Conservation (phyloP, 2,329 filamentous ascomycete species). For the Biscogniauxia marginata region DNA sequence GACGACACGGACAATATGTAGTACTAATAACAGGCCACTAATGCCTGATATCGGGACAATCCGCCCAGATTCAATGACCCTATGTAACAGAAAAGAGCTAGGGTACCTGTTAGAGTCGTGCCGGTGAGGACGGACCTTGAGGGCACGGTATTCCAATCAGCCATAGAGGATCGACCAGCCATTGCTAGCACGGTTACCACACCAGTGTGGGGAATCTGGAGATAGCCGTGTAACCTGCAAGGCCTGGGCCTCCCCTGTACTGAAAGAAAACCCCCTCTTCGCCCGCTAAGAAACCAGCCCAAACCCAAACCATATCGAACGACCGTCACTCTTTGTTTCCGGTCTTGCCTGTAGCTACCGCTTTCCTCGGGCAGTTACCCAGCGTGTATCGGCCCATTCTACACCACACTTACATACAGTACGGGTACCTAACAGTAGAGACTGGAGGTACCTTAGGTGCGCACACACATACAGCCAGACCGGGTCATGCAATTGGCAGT, state of each 20-base stretch:
- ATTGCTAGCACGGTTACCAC: neutral
- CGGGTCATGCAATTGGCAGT: neutral
- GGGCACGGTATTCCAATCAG: slow-evolving; percentile 1
- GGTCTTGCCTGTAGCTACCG: too few species aligned
- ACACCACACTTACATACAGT: too few species aligned
- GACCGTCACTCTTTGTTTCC: too few species aligned
- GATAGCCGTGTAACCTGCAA: slow-evolving; percentile 4
- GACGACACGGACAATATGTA: neutral
- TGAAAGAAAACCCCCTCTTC: neutral
- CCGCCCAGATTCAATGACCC: neutral
- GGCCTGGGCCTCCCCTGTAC: too few species aligned
- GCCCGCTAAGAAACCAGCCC: slow-evolving; percentile 9
- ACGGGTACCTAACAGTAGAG: too few species aligned
- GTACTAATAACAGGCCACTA: neutral
- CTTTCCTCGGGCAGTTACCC: too few species aligned
- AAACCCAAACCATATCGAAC: too few species aligned
- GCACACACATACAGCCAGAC: too few species aligned
- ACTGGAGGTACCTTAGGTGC: too few species aligned
- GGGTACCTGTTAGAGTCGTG: neutral
- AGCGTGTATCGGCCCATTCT: too few species aligned
- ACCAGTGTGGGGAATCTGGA: slow-evolving; percentile 2
- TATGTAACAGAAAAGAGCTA: neutral
- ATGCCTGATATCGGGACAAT: neutral
- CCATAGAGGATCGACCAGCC: slow-evolving; percentile 11
- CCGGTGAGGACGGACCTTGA: neutral